A percentile compares a stretch with the other conserved stretches of the same genome.
These are phyloP conservation scores for Limnomonas spitsbergensis DNA, from an alignment of 139 green algal species.

Conservation along the genomic window DNA sequence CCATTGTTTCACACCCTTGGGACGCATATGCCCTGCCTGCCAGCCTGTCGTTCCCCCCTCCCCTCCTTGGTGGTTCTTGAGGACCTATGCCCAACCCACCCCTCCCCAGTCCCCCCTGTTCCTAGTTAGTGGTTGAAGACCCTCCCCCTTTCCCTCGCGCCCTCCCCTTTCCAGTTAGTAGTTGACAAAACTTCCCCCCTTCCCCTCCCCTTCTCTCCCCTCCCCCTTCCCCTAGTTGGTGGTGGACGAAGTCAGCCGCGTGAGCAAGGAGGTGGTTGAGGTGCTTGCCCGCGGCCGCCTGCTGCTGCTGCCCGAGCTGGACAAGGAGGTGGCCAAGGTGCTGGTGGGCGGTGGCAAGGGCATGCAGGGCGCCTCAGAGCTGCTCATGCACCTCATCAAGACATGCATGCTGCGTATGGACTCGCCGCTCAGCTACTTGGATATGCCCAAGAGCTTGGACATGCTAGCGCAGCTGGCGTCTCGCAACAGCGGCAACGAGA, in stretches of 20 bases:
- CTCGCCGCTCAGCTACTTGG: slow-evolving; percentile 21
- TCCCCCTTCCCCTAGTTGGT: slow-evolving; percentile 1
- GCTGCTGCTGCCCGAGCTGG: slow-evolving; percentile 76
- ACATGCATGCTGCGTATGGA: background rate
- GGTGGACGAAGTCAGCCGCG: slow-evolving; percentile 69
- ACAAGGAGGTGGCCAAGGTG: slow-evolving; percentile 42
- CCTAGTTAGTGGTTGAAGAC: too few relatives aligned
- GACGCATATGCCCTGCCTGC: too few relatives aligned
- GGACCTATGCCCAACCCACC: too few relatives aligned
- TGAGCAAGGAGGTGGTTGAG: slow-evolving; percentile 58
- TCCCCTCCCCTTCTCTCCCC: too few relatives aligned
- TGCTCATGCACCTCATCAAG: slow-evolving; percentile 75
- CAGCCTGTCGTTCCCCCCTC: too few relatives aligned
- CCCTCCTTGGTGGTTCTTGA: too few relatives aligned
- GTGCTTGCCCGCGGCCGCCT: slow-evolving; percentile 71
- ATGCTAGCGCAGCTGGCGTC: slow-evolving; percentile 31
- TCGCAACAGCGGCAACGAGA: too few relatives aligned
- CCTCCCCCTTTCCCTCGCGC: too few relatives aligned
- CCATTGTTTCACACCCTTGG: too few relatives aligned
- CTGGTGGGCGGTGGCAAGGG: background rate
- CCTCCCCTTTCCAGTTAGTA: too few relatives aligned
- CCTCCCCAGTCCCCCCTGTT: too few relatives aligned
- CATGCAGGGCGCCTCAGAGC: slow-evolving; percentile 30
- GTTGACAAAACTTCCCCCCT: too few relatives aligned
- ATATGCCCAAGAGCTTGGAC: slow-evolving; percentile 27